Percentiles rank a stretch among this genome's conserved stretches.
These are phyloP conservation scores for Saccharomycopsis malanga DNA, from an alignment of 805 yeast species.

Conservation along the genomic window DNA sequence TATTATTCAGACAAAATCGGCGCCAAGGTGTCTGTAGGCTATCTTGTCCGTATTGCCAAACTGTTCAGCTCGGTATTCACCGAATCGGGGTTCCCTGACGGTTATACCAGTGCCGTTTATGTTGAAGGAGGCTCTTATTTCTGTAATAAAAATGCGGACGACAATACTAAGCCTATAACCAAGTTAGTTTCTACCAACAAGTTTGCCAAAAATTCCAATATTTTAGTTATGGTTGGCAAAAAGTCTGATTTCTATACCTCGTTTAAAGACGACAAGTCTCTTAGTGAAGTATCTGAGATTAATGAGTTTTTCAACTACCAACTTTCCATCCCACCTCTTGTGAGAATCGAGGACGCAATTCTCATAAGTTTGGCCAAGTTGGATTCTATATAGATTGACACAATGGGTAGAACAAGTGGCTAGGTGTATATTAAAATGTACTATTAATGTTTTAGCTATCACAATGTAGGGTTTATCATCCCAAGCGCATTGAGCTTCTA, in stretches of 20 bases:
- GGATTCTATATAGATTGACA: constrained; percentile 4
- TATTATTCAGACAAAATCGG: constrained; percentile 51
- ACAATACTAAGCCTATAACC: constrained; percentile 22
- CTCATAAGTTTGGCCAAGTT: constrained; percentile 46
- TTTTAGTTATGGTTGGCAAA: constrained; percentile 57
- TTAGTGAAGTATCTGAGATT: constrained; percentile 48
- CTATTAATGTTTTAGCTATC: no score
- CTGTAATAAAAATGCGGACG: constrained; percentile 29
- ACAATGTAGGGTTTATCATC: no score
- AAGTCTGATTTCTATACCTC: constrained; percentile 48
- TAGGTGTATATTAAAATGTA: no score
- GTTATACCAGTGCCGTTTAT: constrained; percentile 63
- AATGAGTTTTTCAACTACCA: constrained; percentile 48
- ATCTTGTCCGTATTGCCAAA: constrained; percentile 61
- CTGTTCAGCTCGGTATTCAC: constrained; percentile 61
- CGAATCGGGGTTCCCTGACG: constrained; percentile 55
- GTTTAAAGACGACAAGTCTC: constrained; percentile 44
- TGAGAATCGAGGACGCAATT: constrained; percentile 65
- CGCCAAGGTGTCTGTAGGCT: constrained; percentile 58
- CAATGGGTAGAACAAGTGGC: no score
- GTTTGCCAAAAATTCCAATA: constrained; percentile 17
- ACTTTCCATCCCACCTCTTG: constrained; percentile 44
- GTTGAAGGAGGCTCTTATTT: constrained; percentile 64
- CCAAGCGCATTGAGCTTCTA: no score
- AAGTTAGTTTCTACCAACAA: neutral